These are phyloP conservation scores for Ochromonadaceae sp. DNA, from an alignment of 352 stramenopile genomes.

Conservation along the genomic window DNA sequence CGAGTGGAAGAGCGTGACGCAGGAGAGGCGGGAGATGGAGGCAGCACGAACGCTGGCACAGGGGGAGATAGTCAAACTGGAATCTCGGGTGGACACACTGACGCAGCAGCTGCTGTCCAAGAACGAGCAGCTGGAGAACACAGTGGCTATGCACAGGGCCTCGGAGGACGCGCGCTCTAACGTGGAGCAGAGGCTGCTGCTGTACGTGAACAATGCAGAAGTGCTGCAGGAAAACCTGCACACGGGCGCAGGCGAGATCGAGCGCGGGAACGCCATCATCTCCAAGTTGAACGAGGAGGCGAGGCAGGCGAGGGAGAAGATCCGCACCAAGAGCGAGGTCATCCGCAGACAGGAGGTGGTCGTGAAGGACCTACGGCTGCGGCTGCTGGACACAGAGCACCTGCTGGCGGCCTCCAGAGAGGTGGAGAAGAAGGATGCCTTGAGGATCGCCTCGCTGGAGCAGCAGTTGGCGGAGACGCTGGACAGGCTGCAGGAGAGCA, in stretches of 20 bases:
- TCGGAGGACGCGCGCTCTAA: neutral
- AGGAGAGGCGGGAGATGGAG: neutral
- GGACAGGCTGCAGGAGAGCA: neutral
- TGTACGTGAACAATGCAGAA: slow-evolving; percentile 30
- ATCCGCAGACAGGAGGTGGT: neutral
- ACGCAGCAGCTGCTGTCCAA: no score
- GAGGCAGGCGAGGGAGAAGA: neutral
- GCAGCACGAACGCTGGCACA: neutral
- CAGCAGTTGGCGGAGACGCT: neutral
- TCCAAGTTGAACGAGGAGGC: slow-evolving; percentile 4
- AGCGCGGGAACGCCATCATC: slow-evolving; percentile 31
- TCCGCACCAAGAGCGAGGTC: neutral
- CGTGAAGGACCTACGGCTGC: neutral
- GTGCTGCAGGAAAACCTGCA: slow-evolving; percentile 32
- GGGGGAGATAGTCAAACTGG: neutral
- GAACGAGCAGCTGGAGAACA: no score
- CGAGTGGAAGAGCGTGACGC: neutral
- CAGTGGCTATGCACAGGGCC: neutral
- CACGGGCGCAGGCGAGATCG: slow-evolving; percentile 28
- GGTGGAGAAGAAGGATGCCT: neutral
- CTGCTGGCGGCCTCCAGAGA: neutral
- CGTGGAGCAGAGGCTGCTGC: slow-evolving; percentile 23
- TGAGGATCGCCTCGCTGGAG: neutral
- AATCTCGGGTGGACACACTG: no score
- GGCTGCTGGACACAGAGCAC: neutral